phyloP scores from a whole-genome alignment of 495 filamentous ascomycete genomes.

The Neurospora terricola region DNA sequence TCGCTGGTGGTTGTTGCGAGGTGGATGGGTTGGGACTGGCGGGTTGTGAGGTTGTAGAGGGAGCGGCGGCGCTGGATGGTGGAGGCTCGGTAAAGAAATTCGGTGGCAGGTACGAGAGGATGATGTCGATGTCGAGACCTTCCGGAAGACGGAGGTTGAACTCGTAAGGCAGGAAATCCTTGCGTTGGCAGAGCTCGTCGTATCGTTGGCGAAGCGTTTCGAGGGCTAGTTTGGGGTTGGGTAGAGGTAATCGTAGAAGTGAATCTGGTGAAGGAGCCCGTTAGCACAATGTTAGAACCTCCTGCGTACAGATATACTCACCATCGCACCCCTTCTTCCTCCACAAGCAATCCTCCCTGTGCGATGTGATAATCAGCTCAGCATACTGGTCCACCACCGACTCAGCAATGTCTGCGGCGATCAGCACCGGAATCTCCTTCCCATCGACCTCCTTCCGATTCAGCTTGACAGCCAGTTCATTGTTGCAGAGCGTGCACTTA shows the following conservation, averaged over 20 bases:
- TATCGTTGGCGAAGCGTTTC: slow-evolving; percentile 51
- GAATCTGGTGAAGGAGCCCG: slow-evolving; percentile 41
- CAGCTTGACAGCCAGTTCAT: slow-evolving; percentile 71
- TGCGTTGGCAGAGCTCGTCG: slow-evolving; percentile 36
- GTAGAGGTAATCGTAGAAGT: slow-evolving; percentile 40
- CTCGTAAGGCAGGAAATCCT: slow-evolving; percentile 40
- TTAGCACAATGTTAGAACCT: slow-evolving; percentile 21
- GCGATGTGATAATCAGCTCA: slow-evolving; percentile 60
- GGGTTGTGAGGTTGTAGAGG: slow-evolving; percentile 8
- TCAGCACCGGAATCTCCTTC: slow-evolving; percentile 44
- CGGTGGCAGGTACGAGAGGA: slow-evolving; percentile 37
- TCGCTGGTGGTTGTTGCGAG: slow-evolving; percentile 1
- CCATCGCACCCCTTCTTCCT: slow-evolving; percentile 73
- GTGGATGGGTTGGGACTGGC: background rate
- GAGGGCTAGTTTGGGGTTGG: slow-evolving; percentile 47
- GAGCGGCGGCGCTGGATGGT: slow-evolving; percentile 11
- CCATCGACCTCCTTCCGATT: slow-evolving; percentile 59
- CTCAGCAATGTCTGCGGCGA: slow-evolving; percentile 45
- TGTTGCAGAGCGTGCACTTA: slow-evolving; percentile 70
- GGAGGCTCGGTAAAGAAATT: slow-evolving; percentile 33
- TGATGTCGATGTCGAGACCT: slow-evolving; percentile 37
- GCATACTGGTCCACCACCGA: slow-evolving; percentile 70
- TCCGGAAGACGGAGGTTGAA: slow-evolving; percentile 41
- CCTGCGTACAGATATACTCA: slow-evolving; percentile 23
- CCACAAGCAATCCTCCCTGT: slow-evolving; percentile 83